These are phyloP conservation scores for Tylopilus sp. DNA, from an alignment of 768 basidiomycete species.

Conservation along the genomic window DNA sequence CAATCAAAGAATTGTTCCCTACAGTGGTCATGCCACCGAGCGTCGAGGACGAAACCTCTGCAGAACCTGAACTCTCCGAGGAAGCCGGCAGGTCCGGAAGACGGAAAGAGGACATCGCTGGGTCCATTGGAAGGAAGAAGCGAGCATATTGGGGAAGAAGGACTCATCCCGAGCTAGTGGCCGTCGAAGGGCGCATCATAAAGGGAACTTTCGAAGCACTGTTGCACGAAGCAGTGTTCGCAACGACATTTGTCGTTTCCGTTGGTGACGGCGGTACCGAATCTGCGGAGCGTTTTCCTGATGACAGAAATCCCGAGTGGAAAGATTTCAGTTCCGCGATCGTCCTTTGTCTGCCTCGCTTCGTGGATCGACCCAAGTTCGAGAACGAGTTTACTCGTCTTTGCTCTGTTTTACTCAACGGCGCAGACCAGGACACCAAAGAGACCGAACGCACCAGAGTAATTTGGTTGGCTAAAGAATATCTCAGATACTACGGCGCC, in stretches of 20 bases:
- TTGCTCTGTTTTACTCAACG: conserved; percentile 60
- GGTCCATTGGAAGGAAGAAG: conserved; percentile 44
- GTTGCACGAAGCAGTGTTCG: conserved; percentile 78
- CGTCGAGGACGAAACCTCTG: conserved; percentile 43
- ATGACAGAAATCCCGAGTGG: conserved; percentile 42
- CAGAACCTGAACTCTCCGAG: conserved; percentile 27
- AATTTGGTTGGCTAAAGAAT: conserved; percentile 63
- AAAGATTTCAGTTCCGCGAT: conserved; percentile 60
- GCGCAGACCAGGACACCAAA: conserved; percentile 41
- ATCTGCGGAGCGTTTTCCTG: conserved; percentile 16
- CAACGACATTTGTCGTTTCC: conserved; percentile 52
- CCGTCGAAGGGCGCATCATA: conserved; percentile 41
- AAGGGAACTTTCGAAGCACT: conserved; percentile 78
- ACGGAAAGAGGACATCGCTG: conserved; percentile 30
- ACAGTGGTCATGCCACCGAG: conserved; percentile 53
- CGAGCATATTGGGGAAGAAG: conserved; percentile 75
- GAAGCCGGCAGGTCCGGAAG: conserved; percentile 31
- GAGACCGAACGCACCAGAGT: conserved; percentile 45
- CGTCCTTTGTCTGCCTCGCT: conserved; percentile 55
- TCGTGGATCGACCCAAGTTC: conserved; percentile 53
- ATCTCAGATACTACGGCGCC: conserved; percentile 53
- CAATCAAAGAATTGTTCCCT: conserved; percentile 74
- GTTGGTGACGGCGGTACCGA: conserved; percentile 15
- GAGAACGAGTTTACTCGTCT: conserved; percentile 70
- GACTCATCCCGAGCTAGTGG: conserved; percentile 68